Evolutionary conservation across 345 rosid species (phyloP), one percentile per base, ranked within the genome.

Genomic region (Citrus maxima): DNA sequence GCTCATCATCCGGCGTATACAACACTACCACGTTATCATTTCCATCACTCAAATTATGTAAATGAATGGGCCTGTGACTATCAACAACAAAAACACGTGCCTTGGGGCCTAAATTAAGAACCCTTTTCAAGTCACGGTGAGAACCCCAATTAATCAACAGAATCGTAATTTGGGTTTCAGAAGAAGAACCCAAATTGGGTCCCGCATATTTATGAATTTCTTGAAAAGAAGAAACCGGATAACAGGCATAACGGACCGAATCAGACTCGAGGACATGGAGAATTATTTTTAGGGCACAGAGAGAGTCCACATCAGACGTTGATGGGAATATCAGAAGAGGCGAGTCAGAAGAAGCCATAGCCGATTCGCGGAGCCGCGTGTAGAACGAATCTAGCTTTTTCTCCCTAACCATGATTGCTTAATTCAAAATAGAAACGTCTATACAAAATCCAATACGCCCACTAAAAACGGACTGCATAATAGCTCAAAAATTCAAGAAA

Each of bases 281-380:
- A 34, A 93, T 87, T 63, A 93, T 86, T 86, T 94, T 94, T 72
- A 96, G 94, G 22, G 99, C 89, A 74, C 98, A 94, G 4, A 96
- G 85, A 4, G 98, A 96, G 72, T 96, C 98, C 12, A 86, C 99
- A 76, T 94, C 99, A 13, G 95, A 96, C 4, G 98, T 88, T 2
- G 98, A 96, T 9, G 99, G 98, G 82, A 96, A 94, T 59, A 96
- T 90, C 72, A 93, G 88, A 58, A 96, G 89, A 3, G 98, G 98
- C 37, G 94, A 81, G 55, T 85, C 79, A 32, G 91, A 82, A 1
- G 91, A 88, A 66, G 88, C 85, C 67, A 82, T 59, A 2, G 89
- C 93, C 2, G 98, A 94, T 77, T 90, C 95, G 2, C 94, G 91
- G 32, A 96, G 97, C 67, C 87, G 90, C 3, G 85, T 27, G 65